Conservation (phyloP, 768 basidiomycete genomes). For the Boletus sensibilis region DNA sequence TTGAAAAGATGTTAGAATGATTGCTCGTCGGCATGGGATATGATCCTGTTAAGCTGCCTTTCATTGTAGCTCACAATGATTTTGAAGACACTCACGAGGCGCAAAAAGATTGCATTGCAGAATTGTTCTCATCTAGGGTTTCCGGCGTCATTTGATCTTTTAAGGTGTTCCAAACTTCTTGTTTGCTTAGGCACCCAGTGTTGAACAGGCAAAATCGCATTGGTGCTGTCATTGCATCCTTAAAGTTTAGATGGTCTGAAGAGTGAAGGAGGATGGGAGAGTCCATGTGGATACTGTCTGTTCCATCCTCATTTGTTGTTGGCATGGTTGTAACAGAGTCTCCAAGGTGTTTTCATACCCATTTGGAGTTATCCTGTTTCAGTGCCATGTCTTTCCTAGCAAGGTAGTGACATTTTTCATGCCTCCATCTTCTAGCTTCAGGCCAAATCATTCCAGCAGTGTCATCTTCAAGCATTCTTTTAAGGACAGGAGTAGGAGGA, state of each 20-base stretch:
- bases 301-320: background rate
- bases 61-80: no score
- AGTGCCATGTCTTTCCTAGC: background rate
- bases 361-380: background rate
- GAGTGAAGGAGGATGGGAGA: background rate
- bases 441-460: background rate
- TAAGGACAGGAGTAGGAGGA: background rate
- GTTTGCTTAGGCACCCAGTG: background rate
- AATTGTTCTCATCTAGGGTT: no score
- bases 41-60: no score
- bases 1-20: no score
- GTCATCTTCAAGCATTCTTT: background rate
- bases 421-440: background rate
- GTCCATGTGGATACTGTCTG: background rate
- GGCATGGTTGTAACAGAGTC: rapidly evolving
- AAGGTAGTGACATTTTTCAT: background rate
- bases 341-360: background rate
- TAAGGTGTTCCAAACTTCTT: background rate
- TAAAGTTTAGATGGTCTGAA: background rate
- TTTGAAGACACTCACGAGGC: no score
- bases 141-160: background rate
- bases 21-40: no score
- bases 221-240: background rate
- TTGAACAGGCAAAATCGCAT: background rate
- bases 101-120: no score